Conservation (phyloP, 2,329 filamentous ascomycete genomes). For the Curvularia hawaiiensis region DNA sequence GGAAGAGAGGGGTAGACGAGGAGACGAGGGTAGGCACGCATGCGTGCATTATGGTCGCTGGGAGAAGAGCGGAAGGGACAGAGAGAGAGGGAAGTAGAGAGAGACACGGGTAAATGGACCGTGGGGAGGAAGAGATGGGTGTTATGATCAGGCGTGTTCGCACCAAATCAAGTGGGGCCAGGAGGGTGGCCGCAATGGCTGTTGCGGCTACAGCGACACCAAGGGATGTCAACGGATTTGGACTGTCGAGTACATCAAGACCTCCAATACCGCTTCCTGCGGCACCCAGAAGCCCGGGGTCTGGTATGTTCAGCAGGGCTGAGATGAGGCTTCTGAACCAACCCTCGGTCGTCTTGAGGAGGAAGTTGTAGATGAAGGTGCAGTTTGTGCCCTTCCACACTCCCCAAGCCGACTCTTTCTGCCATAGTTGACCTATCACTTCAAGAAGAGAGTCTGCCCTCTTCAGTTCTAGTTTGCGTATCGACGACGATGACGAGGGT, state of each 20-base stretch:
- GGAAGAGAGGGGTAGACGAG: conserved; percentile 80
- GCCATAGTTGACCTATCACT: conserved; percentile 85
- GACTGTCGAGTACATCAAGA: conserved; percentile 79
- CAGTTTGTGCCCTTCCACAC: conserved; percentile 94
- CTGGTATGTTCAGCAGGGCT: conserved; percentile 86
- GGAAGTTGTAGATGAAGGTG: conserved; percentile 87
- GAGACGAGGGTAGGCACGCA: conserved; percentile 82
- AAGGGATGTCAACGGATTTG: conserved; percentile 81
- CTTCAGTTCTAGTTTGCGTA: conserved; percentile 72
- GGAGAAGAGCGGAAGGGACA: conserved; percentile 70
- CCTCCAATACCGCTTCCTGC: conserved; percentile 60
- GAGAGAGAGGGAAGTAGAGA: conserved; percentile 74
- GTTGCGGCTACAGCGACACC: conserved; percentile 71
- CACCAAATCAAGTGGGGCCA: conserved; percentile 88
- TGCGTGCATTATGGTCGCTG: conserved; percentile 87
- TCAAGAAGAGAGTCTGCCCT: conserved; percentile 82
- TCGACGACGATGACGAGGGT: conserved; percentile 46
- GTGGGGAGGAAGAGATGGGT: conserved; percentile 72
- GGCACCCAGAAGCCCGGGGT: conserved; percentile 65
- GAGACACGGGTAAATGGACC: conserved; percentile 78
- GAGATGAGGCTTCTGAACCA: conserved; percentile 92
- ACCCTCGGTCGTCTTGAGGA: conserved; percentile 85
- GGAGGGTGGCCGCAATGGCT: conserved; percentile 73
- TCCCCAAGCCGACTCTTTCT: conserved; percentile 86
- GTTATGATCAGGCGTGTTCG: conserved; percentile 88